phyloP scores from a whole-genome alignment of 108 stramenopile genomes.

The Cylindrotheca closterium region DNA sequence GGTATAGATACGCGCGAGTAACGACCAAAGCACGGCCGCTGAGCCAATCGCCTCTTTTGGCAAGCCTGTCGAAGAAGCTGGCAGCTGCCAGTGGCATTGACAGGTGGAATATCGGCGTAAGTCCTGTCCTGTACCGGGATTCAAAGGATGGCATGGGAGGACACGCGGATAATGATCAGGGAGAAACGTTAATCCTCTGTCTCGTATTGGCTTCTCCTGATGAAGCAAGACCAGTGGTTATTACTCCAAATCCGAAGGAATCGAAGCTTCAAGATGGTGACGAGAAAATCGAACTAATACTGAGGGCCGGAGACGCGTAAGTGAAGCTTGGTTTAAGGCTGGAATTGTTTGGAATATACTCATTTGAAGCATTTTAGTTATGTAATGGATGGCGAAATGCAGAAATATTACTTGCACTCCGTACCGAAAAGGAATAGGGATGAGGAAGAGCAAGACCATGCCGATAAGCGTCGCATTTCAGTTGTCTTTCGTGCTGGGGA shows the following conservation, averaged over 20 bases:
- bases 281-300: conserved; percentile 40
- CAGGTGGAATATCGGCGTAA: conserved; percentile 46
- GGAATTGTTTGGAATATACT: too few species aligned
- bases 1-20: conserved; percentile 21
- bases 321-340: too few species aligned
- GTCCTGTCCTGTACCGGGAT: conserved; percentile 47
- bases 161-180: conserved; percentile 57
- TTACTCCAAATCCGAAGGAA: conserved; percentile 5
- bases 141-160: conserved; percentile 50
- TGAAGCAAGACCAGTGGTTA: neutral
- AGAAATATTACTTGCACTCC: neutral
- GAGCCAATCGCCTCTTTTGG: conserved; percentile 4
- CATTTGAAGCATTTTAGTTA: too few species aligned
- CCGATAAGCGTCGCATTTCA: neutral
- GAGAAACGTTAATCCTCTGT: conserved; percentile 16
- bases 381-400: conserved; percentile 4
- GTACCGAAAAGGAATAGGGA: neutral
- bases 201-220: conserved; percentile 12
- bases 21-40: conserved; percentile 36
- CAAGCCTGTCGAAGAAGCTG: conserved; percentile 8
- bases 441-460: too few species aligned
- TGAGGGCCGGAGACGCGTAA: too few species aligned
- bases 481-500: neutral
- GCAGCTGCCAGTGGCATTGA: conserved; percentile 5
- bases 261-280: conserved; percentile 12